Percentiles rank a stretch among this genome's conserved stretches.
These are phyloP conservation scores for Clonostachys solani DNA, from an alignment of 2,329 filamentous ascomycete genomes.

Conservation along the genomic window DNA sequence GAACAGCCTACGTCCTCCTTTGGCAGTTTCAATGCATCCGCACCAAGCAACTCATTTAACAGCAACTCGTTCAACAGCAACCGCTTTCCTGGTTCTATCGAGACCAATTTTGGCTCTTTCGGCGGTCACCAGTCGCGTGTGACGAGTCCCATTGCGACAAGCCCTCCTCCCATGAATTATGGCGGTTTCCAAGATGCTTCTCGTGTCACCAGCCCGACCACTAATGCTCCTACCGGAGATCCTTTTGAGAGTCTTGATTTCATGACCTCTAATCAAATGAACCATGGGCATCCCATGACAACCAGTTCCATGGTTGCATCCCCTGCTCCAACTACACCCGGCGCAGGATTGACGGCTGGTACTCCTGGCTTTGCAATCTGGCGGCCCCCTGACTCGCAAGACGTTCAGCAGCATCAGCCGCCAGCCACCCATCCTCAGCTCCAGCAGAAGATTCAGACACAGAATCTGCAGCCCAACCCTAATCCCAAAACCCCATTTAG, in stretches of 20 bases:
- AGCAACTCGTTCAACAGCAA: conserved; percentile 2
- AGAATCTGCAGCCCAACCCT: not conserved
- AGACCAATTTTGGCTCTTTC: conserved; percentile 6
- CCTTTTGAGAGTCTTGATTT: conserved; percentile 27
- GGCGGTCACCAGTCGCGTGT: conserved; percentile 13
- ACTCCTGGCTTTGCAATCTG: conserved; percentile 31
- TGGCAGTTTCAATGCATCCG: conserved; percentile 14
- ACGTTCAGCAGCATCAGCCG: conserved; percentile 7
- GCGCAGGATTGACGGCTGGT: not conserved
- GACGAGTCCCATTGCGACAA: conserved; percentile 23
- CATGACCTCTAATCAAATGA: conserved; percentile 7
- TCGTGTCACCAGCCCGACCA: conserved; percentile 17
- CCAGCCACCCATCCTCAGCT: conserved; percentile 1
- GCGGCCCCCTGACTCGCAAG: conserved; percentile 22
- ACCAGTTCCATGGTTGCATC: not conserved
- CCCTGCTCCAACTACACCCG: conserved; percentile 2
- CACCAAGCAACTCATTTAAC: not conserved
- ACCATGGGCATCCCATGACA: not conserved
- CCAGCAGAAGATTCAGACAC: conserved; percentile 3
- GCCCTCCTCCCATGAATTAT: conserved; percentile 19
- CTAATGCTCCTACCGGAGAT: conserved; percentile 13
- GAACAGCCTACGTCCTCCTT: conserved; percentile 21
- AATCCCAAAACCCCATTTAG: not conserved
- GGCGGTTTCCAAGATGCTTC: conserved; percentile 22
- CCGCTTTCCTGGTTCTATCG: conserved; percentile 1